These are phyloP conservation scores for Spathaspora passalidarum DNA, from an alignment of 805 yeast genomes.

Conservation along the genomic window DNA sequence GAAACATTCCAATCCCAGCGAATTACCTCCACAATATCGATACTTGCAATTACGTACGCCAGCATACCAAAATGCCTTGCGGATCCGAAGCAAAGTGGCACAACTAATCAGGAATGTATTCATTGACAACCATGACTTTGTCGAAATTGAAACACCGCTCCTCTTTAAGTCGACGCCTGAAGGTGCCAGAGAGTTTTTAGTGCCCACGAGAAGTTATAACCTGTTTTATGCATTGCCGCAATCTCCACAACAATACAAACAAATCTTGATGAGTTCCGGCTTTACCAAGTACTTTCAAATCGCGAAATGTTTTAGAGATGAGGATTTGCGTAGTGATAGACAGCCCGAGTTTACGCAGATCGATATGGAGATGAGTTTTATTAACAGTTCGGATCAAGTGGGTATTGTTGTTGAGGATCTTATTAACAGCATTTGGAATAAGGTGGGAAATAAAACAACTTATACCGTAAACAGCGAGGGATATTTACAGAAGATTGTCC, in stretches of 20 bases:
- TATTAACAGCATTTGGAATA: conserved; percentile 54
- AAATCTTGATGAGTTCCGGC: conserved; percentile 91
- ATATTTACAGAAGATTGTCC: conserved; percentile 21
- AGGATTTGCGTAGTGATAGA: conserved; percentile 89
- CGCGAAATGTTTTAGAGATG: conserved; percentile 94
- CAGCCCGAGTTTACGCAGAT: conserved; percentile 98
- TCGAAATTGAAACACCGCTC: conserved; percentile 89
- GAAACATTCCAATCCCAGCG: conserved; percentile 46
- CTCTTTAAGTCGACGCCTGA: conserved; percentile 96
- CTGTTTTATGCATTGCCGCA: conserved; percentile 89
- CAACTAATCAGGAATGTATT: conserved; percentile 42
- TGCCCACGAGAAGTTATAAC: conserved; percentile 71
- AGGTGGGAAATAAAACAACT: conserved; percentile 38
- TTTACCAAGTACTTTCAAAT: conserved; percentile 81
- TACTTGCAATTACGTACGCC: conserved; percentile 74
- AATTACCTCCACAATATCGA: conserved; percentile 76
- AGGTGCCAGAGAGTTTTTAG: conserved; percentile 94
- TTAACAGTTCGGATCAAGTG: conserved; percentile 62
- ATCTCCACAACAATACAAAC: conserved; percentile 97
- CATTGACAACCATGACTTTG: conserved; percentile 45
- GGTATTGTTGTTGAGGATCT: conserved; percentile 59
- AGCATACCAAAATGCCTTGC: conserved; percentile 53
- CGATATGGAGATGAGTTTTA: conserved; percentile 92
- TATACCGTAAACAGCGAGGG: conserved; percentile 34
- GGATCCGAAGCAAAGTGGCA: conserved; percentile 55